A percentile compares a stretch with the other conserved stretches of the same genome.
Conservation (phyloP, 2,329 filamentous ascomycete genomes). For the Penicillium sp. region DNA sequence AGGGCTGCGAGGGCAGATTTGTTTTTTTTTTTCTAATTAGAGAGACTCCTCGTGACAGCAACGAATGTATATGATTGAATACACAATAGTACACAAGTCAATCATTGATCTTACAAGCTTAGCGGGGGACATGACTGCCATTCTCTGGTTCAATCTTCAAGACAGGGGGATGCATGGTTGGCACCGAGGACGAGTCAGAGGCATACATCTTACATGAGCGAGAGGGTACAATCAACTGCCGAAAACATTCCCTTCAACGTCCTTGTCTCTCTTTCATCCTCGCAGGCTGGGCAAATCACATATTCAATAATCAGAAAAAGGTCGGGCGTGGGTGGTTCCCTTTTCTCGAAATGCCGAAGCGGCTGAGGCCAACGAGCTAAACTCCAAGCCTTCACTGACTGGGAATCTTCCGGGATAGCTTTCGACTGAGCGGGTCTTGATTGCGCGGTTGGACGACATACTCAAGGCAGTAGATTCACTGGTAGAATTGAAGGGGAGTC, state of each 20-base stretch:
- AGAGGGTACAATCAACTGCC: no score
- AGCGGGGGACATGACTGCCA: no score
- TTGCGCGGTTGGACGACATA: constrained; percentile 11
- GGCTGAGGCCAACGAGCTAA: constrained; percentile 22
- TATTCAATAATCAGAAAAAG: constrained; percentile 26
- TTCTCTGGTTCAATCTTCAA: no score
- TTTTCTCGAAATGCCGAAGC: constrained; percentile 17
- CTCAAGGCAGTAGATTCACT: constrained; percentile 8
- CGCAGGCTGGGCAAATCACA: not conserved
- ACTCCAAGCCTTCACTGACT: constrained; percentile 26
- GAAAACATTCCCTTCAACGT: not conserved
- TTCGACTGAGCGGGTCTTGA: constrained; percentile 20
- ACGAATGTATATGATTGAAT: no score
- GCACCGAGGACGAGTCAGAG: no score
- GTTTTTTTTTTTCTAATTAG: no score
- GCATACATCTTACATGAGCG: no score
- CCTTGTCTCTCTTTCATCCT: not conserved
- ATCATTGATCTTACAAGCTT: no score
- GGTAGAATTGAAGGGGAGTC: constrained; percentile 3
- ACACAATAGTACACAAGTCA: no score
- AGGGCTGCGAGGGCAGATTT: no score
- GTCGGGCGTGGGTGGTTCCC: constrained; percentile 23
- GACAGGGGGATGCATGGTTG: no score
- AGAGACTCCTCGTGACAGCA: no score
- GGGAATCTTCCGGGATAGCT: constrained; percentile 31